phyloP scores from a whole-genome alignment of 352 stramenopile species.

The Phytophthora pseudosyringae region DNA sequence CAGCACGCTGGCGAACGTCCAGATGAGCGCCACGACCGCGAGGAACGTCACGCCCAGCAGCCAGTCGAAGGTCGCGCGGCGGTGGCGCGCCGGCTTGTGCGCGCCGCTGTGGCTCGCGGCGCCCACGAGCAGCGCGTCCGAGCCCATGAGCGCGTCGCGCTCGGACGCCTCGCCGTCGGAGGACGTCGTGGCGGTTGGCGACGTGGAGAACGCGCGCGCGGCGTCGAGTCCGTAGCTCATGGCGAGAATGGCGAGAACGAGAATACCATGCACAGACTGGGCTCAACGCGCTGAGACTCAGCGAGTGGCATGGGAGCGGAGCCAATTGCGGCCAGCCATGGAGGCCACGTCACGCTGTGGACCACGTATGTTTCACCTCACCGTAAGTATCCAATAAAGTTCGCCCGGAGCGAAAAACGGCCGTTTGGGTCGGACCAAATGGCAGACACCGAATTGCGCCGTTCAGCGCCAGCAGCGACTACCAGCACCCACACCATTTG shows the following conservation, averaged over 20 bases:
- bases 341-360: background rate
- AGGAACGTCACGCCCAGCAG: constrained; percentile 78
- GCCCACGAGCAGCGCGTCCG: constrained; percentile 31
- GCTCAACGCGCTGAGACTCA: background rate
- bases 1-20: constrained; percentile 86
- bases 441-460: no score
- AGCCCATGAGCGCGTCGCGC: constrained; percentile 26
- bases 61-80: constrained; percentile 62
- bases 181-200: constrained; percentile 26
- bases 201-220: constrained; percentile 26
- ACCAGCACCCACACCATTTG: no score
- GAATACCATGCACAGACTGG: constrained; percentile 13
- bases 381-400: background rate
- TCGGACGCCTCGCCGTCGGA: constrained; percentile 32
- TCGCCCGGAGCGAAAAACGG: constrained; percentile 3
- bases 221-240: constrained; percentile 28
- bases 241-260: constrained; percentile 18
- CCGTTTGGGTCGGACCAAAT: background rate
- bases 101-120: constrained; percentile 17
- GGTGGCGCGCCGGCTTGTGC: constrained; percentile 12
- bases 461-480: no score
- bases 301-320: background rate
- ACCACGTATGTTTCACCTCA: background rate
- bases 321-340: constrained; percentile 10
- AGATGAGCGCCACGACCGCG: constrained; percentile 78